Evolutionary conservation across 805 yeast species (phyloP).

Genomic region (Kazachstania viticola): DNA sequence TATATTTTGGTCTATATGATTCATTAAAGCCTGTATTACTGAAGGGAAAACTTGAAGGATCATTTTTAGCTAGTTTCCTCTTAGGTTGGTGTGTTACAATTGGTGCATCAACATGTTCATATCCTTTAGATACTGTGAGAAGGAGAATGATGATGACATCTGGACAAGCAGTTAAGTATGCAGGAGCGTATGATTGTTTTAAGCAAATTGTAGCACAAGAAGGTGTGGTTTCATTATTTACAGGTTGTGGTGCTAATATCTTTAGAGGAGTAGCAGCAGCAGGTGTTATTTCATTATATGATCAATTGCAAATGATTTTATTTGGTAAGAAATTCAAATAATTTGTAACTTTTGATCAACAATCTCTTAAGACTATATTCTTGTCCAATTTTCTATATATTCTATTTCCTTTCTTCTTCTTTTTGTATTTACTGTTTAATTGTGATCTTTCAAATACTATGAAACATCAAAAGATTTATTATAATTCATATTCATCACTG

Average conservation of each 20-base stretch:
- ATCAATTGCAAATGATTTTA: conserved; percentile 87
- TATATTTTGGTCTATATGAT: conserved; percentile 96
- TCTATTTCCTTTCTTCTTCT: no score
- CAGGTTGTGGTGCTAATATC: conserved; percentile 99
- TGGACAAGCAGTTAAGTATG: conserved; percentile 95
- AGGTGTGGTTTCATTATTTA: conserved; percentile 88
- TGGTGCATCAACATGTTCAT: conserved; percentile 96
- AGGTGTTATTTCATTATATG: conserved; percentile 97
- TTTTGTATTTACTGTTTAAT: no score
- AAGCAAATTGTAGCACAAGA: conserved; percentile 87
- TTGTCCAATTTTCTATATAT: no score
- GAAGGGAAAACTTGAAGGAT: conserved; percentile 89
- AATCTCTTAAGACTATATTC: no score
- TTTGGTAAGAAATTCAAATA: conserved; percentile 92
- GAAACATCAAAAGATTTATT: no score
- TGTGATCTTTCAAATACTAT: no score
- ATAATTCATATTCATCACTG: no score
- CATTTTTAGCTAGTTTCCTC: conserved; percentile 89
- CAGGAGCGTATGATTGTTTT: conserved; percentile 92
- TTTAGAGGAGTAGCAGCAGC: conserved; percentile 99
- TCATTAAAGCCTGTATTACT: conserved; percentile 90
- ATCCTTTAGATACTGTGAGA: conserved; percentile 98
- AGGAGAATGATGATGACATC: conserved; percentile 99
- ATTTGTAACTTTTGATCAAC: no score
- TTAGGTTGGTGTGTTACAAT: conserved; percentile 98